These are phyloP conservation scores for Gossypium gossypioides DNA, from an alignment of 441 rosid genomes.

Conservation along the genomic window DNA sequence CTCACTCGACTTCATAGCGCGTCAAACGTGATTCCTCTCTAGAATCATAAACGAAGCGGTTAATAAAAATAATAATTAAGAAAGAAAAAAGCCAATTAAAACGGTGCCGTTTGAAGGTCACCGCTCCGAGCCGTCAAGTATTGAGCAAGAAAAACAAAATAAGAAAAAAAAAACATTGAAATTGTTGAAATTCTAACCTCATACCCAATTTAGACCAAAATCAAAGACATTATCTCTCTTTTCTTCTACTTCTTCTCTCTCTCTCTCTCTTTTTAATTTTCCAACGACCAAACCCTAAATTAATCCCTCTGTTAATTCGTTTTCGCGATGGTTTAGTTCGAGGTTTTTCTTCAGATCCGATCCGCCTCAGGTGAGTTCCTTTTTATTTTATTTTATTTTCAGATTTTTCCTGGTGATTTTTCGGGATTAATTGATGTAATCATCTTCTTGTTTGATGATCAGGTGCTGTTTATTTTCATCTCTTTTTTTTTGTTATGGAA, in stretches of 20 bases:
- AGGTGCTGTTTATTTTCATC: neutral
- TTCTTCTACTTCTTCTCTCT: neutral
- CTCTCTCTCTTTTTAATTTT: neutral
- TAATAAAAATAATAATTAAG: neutral
- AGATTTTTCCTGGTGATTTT: neutral
- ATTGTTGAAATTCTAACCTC: slow-evolving; percentile 30
- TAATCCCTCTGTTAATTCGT: neutral
- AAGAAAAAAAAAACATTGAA: neutral
- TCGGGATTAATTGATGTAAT: slow-evolving; percentile 5
- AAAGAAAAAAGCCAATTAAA: neutral
- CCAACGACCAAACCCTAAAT: slow-evolving; percentile 28
- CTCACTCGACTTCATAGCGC: too few relatives aligned
- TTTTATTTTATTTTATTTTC: neutral
- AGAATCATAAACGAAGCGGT: neutral
- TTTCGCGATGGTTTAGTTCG: slow-evolving; percentile 27
- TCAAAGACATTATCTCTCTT: slow-evolving; percentile 7
- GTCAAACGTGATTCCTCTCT: too few relatives aligned
- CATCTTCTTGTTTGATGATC: slow-evolving; percentile 11
- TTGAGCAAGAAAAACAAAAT: neutral
- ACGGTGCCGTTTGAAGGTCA: neutral
- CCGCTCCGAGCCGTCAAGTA: neutral
- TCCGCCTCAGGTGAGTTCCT: slow-evolving; percentile 4
- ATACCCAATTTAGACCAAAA: slow-evolving; percentile 19
- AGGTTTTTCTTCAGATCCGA: slow-evolving; percentile 34
- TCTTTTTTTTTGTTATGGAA: neutral